phyloP scores from a whole-genome alignment of 768 basidiomycete species.

The Mycena epipterygia region DNA sequence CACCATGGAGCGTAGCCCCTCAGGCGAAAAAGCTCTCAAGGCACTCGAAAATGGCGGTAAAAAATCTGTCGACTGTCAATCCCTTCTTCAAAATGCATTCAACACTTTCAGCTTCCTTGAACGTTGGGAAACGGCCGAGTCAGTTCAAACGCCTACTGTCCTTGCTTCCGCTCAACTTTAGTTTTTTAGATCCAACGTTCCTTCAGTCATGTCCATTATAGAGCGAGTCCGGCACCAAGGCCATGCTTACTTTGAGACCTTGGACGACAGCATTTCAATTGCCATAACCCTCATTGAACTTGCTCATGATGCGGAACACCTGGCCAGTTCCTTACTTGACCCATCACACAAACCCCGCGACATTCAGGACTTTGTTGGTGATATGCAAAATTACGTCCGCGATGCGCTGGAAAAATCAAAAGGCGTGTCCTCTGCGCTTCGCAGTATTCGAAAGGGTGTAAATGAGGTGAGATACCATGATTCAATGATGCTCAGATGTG shows the following conservation, averaged over 20 bases:
- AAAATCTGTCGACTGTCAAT: constrained; percentile 11
- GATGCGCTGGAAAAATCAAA: constrained; percentile 17
- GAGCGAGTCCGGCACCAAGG: constrained; percentile 24
- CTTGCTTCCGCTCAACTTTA: neutral
- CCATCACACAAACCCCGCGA: constrained; percentile 3
- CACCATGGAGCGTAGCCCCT: neutral
- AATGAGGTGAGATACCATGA: neutral
- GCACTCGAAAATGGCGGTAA: constrained; percentile 20
- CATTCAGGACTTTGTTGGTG: constrained; percentile 20
- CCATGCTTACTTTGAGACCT: constrained; percentile 27
- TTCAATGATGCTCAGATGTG: too few species aligned
- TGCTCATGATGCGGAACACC: constrained; percentile 2
- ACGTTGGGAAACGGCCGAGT: constrained; percentile 27
- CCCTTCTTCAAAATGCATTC: constrained; percentile 5
- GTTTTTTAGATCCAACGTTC: constrained; percentile 27
- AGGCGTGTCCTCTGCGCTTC: neutral
- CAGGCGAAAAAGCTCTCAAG: constrained; percentile 16
- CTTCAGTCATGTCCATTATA: constrained; percentile 33
- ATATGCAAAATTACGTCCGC: neutral
- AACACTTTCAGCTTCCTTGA: constrained; percentile 22
- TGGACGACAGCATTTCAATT: constrained; percentile 25
- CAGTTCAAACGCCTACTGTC: neutral
- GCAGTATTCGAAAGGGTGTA: constrained; percentile 15
- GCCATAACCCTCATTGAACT: constrained; percentile 8
- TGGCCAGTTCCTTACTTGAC: constrained; percentile 3